Conservation (phyloP, 805 yeast genomes). For the Wickerhamiella musiphila region DNA sequence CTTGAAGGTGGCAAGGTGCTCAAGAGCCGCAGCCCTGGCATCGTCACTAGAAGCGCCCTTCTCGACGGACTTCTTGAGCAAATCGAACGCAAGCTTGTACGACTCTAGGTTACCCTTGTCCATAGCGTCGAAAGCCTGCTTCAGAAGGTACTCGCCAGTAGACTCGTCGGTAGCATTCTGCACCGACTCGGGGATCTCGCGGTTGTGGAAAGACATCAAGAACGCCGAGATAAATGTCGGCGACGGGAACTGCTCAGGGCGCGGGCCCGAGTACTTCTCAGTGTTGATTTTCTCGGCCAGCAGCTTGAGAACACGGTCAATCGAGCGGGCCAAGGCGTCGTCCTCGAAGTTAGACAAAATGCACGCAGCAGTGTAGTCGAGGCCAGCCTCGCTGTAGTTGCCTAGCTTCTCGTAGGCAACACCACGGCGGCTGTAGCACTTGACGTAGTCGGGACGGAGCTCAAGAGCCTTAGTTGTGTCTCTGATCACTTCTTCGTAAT, state of each 20-base stretch:
- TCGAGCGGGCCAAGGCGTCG: slow-evolving; percentile 55
- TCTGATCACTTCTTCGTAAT: slow-evolving; percentile 68
- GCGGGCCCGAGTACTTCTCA: slow-evolving; percentile 29
- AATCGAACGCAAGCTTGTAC: slow-evolving; percentile 43
- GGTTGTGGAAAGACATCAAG: slow-evolving; percentile 64
- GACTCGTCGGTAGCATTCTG: slow-evolving; percentile 31
- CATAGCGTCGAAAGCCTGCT: slow-evolving; percentile 44
- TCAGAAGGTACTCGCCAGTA: slow-evolving; percentile 46
- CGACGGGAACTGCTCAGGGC: slow-evolving; percentile 35
- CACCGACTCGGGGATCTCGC: slow-evolving; percentile 32
- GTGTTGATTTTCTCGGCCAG: slow-evolving; percentile 53
- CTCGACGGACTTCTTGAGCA: slow-evolving; percentile 21
- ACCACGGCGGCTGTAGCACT: slow-evolving; percentile 87
- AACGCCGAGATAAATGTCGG: slow-evolving; percentile 63
- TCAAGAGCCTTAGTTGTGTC: slow-evolving; percentile 77
- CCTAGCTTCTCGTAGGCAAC: slow-evolving; percentile 74
- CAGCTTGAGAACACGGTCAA: slow-evolving; percentile 73
- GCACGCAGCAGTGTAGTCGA: slow-evolving; percentile 79
- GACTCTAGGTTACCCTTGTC: slow-evolving; percentile 32
- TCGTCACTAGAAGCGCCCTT: slow-evolving; percentile 10
- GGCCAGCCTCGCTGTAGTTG: slow-evolving; percentile 66
- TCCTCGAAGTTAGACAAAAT: slow-evolving; percentile 71
- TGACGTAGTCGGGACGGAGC: slow-evolving; percentile 76
- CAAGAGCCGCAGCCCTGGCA: slow-evolving; percentile 52
- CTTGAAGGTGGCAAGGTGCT: slow-evolving; percentile 65